phyloP scores from a whole-genome alignment of 257 asterid species.

The Linderniella brevidens region DNA sequence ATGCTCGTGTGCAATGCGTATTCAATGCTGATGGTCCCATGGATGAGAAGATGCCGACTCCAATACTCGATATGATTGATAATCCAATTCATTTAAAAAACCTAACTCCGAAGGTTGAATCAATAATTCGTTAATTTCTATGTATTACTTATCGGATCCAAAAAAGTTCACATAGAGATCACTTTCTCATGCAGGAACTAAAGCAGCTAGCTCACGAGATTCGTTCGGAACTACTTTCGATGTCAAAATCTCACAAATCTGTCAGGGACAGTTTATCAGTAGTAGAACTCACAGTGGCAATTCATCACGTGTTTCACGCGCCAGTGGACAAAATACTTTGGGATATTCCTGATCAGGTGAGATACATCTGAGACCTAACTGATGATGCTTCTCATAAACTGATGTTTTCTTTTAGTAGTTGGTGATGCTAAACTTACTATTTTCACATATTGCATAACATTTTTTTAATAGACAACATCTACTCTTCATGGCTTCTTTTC shows the following conservation, averaged over 20 bases:
- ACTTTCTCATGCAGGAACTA: slow-evolving; percentile 47
- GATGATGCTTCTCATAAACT: not conserved
- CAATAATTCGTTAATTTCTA: slow-evolving; percentile 4
- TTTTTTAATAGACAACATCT: no score
- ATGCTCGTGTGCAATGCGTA: slow-evolving; percentile 20
- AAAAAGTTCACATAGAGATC: slow-evolving; percentile 9
- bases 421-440: not conserved
- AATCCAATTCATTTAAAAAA: slow-evolving; percentile 63
- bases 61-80: slow-evolving; percentile 65
- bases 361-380: slow-evolving; percentile 9
- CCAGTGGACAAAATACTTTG: slow-evolving; percentile 80
- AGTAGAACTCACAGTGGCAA: slow-evolving; percentile 70
- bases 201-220: slow-evolving; percentile 70
- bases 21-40: slow-evolving; percentile 19
- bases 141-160: slow-evolving; percentile 6
- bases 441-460: slow-evolving; percentile 7
- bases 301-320: slow-evolving; percentile 67
- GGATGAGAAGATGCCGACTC: slow-evolving; percentile 34
- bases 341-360: slow-evolving; percentile 90
- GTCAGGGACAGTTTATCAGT: slow-evolving; percentile 40
- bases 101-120: slow-evolving; percentile 47
- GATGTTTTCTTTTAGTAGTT: slow-evolving; percentile 1
- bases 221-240: slow-evolving; percentile 41
- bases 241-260: slow-evolving; percentile 29
- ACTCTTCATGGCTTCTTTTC: slow-evolving; percentile 6